phyloP scores from a whole-genome alignment of 495 filamentous ascomycete genomes.

The Penicillium atrosanguineum region DNA sequence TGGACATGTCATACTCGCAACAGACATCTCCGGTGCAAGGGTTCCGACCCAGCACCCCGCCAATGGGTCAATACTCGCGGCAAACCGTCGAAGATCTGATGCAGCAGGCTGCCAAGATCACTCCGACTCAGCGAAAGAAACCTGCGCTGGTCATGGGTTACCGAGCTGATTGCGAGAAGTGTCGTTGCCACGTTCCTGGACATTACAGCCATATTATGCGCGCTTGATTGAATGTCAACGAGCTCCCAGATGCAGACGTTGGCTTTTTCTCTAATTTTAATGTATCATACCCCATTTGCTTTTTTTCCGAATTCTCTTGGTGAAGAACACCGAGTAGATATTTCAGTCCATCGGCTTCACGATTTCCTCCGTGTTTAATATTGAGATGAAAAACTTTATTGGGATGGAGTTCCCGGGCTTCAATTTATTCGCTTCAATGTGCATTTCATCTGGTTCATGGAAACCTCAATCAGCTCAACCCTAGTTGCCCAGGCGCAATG shows the following conservation, averaged over 20 bases:
- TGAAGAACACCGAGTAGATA: neutral
- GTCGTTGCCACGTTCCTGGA: constrained; percentile 71
- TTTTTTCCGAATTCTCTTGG: neutral
- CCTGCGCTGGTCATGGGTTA: constrained; percentile 79
- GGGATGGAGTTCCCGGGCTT: neutral
- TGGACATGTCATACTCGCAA: constrained; percentile 21
- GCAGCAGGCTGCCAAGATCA: neutral
- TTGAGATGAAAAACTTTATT: neutral
- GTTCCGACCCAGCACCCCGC: constrained; percentile 1
- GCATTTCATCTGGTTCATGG: neutral
- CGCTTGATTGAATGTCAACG: neutral
- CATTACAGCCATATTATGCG: constrained; percentile 83
- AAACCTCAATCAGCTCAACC: neutral
- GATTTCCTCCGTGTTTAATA: neutral
- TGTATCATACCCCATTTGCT: neutral
- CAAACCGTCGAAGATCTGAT: neutral
- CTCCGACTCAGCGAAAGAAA: constrained; percentile 43
- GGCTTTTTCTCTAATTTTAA: neutral
- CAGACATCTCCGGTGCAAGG: neutral
- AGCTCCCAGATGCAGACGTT: neutral
- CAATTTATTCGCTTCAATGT: neutral
- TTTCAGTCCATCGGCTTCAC: neutral
- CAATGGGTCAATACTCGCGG: constrained; percentile 29
- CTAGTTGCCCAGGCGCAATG: too few relatives aligned
- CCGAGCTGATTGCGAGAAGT: constrained; percentile 84